phyloP scores from a whole-genome alignment of 805 yeast species.

The Cyberlindnera maritima region DNA sequence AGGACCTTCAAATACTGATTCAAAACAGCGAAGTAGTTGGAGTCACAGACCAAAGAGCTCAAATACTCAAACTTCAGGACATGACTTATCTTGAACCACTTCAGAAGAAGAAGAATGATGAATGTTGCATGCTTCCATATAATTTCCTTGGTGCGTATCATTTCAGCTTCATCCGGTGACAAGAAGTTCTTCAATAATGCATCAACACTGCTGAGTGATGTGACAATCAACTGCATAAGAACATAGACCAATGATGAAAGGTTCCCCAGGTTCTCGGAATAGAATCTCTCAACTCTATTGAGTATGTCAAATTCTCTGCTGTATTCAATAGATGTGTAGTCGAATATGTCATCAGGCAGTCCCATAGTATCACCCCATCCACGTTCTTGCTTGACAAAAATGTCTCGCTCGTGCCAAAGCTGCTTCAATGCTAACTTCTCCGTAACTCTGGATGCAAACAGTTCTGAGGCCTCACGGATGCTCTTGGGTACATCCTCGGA shows the following conservation, averaged over 20 bases:
- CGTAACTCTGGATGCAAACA: slow-evolving; percentile 58
- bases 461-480: slow-evolving; percentile 72
- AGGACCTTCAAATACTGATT: slow-evolving; percentile 19
- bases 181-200: slow-evolving; percentile 25
- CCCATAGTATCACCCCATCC: slow-evolving; percentile 43
- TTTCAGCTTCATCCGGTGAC: slow-evolving; percentile 3
- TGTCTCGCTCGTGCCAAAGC: slow-evolving; percentile 66
- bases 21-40: slow-evolving; percentile 42
- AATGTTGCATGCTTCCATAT: slow-evolving; percentile 57
- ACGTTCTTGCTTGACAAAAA: slow-evolving; percentile 70
- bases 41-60: slow-evolving; percentile 69
- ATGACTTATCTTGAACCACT: slow-evolving; percentile 82
- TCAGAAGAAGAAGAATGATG: slow-evolving; percentile 49
- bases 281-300: slow-evolving; percentile 58
- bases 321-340: slow-evolving; percentile 26
- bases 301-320: slow-evolving; percentile 33
- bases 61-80: slow-evolving; percentile 76
- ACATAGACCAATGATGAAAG: slow-evolving; percentile 66
- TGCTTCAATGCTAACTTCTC: slow-evolving; percentile 70
- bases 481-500: slow-evolving; percentile 58
- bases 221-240: slow-evolving; percentile 57
- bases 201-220: slow-evolving; percentile 8
- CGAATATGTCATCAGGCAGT: slow-evolving; percentile 28
- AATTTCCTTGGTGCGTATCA: slow-evolving; percentile 55
- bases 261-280: slow-evolving; percentile 47